These are phyloP conservation scores for Pterocarpus macrocarpus DNA, from an alignment of 306 rosid genomes.

Conservation along the genomic window DNA sequence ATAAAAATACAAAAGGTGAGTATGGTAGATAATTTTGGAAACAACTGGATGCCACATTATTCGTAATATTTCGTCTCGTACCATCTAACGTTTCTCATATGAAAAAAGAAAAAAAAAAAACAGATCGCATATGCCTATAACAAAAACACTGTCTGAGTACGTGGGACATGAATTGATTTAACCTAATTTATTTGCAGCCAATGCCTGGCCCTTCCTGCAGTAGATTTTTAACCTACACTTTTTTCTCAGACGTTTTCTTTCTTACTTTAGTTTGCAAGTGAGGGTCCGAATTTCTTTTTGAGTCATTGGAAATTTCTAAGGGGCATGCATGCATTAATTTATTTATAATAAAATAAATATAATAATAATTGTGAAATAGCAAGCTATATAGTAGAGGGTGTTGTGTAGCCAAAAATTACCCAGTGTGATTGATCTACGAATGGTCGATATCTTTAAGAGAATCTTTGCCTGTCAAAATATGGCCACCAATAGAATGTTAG, in stretches of 20 bases:
- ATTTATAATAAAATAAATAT: background rate
- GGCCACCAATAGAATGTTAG: conserved; percentile 68
- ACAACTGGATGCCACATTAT: too few species aligned
- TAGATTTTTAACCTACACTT: background rate
- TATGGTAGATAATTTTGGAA: too few species aligned
- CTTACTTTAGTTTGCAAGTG: conserved; percentile 27
- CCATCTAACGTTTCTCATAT: too few species aligned
- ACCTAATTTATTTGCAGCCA: conserved; percentile 14
- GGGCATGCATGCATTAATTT: background rate
- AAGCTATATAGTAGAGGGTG: conserved; percentile 9
- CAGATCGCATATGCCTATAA: conserved; percentile 9
- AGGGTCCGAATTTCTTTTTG: background rate
- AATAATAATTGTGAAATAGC: conserved; percentile 2
- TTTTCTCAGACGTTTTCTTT: conserved; percentile 22
- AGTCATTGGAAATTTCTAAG: background rate
- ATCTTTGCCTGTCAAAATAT: conserved; percentile 70
- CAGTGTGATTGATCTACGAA: conserved; percentile 57
- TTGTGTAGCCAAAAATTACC: conserved; percentile 45
- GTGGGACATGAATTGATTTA: conserved; percentile 39
- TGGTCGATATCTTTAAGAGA: conserved; percentile 65
- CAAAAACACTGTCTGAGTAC: background rate
- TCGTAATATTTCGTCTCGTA: too few species aligned
- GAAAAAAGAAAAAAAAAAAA: background rate
- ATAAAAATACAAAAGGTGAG: too few species aligned
- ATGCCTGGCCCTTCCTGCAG: conserved; percentile 19